These are phyloP conservation scores for Liriodendron chinense DNA, from an alignment of 164 flowering plant species.

Conservation along the genomic window DNA sequence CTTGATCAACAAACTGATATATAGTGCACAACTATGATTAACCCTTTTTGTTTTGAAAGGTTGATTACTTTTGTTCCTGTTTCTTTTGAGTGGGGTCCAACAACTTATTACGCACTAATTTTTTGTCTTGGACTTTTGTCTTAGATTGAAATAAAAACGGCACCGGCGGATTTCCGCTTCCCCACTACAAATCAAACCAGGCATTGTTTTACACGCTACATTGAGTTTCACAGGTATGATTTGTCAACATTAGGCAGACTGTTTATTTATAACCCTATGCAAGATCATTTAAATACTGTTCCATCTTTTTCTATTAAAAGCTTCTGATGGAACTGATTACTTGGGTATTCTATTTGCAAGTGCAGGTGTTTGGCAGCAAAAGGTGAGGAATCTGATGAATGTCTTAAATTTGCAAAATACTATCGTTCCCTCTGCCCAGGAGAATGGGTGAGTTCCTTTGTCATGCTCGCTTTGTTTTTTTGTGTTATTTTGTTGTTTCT, in stretches of 20 bases:
- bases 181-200: conserved; percentile 98
- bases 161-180: conserved; percentile 95
- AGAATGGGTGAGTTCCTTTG: conserved; percentile 75
- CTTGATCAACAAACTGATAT: no score
- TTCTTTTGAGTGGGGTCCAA: neutral
- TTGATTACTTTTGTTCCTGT: no score
- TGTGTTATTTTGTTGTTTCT: neutral
- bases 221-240: conserved; percentile 90
- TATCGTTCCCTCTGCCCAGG: conserved; percentile 94
- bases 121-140: neutral
- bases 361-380: conserved; percentile 82
- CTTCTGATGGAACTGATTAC: neutral
- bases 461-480: neutral
- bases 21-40: no score
- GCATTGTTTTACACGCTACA: conserved; percentile 93
- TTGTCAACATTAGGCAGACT: neutral
- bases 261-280: neutral
- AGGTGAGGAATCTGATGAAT: conserved; percentile 80
- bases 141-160: conserved; percentile 75
- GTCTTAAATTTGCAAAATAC: conserved; percentile 73
- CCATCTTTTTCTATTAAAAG: neutral
- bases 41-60: no score
- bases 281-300: neutral
- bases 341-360: neutral
- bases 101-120: neutral